Evolutionary conservation across 1,284 basidiomycete genomes (phyloP).

Genomic region (Heliocybe sulcata): DNA sequence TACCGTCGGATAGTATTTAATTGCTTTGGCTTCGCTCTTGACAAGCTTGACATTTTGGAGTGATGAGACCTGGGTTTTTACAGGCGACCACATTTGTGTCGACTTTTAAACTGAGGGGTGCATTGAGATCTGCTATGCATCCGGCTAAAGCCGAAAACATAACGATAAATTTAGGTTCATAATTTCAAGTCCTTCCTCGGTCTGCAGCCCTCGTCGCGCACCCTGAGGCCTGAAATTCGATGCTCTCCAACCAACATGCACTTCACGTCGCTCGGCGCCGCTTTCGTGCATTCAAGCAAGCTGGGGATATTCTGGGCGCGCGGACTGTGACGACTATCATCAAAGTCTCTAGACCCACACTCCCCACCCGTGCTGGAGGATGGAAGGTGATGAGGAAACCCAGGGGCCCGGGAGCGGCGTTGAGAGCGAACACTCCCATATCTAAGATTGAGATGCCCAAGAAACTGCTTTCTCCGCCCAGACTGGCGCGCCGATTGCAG

Average conservation of each 20-base stretch:
- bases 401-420: not conserved
- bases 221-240: too few species aligned
- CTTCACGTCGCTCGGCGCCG: not conserved
- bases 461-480: conserved; percentile 43
- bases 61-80: too few species aligned
- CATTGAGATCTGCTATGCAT: too few species aligned
- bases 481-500: conserved; percentile 49
- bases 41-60: too few species aligned
- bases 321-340: not conserved
- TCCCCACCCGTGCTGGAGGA: not conserved
- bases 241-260: not conserved
- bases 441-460: not conserved
- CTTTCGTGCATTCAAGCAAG: not conserved
- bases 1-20: not conserved
- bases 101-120: too few species aligned
- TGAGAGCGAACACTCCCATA: not conserved
- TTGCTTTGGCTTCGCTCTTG: too few species aligned
- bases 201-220: too few species aligned
- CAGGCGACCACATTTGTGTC: too few species aligned
- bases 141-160: too few species aligned
- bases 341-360: not conserved
- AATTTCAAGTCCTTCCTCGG: too few species aligned
- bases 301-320: not conserved
- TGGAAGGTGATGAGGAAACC: too few species aligned
- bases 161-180: too few species aligned